Conservation (phyloP, 169 alveolate species). For the Plasmodium reichenowi region DNA sequence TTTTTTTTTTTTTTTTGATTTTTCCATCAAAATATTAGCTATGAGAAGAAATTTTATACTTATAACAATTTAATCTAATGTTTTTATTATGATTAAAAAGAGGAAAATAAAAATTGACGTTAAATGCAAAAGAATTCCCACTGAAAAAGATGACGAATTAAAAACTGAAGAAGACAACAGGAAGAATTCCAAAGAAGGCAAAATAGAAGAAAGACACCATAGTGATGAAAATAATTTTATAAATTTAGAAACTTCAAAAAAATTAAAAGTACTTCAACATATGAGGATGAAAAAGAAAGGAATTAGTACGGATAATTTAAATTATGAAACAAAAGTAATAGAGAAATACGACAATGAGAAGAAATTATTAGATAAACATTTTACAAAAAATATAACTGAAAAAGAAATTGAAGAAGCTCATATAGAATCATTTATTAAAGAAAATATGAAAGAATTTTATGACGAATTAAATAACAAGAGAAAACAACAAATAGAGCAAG, state of each 20-base stretch:
- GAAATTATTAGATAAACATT: constrained; percentile 53
- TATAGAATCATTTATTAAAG: constrained; percentile 47
- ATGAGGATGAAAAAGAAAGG: constrained; percentile 66
- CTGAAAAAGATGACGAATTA: constrained; percentile 40
- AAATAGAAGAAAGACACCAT: neutral
- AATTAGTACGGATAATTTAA: constrained; percentile 46
- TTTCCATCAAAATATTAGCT: no score
- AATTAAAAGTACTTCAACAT: constrained; percentile 51
- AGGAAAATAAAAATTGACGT: constrained; percentile 24
- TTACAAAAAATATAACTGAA: constrained; percentile 68
- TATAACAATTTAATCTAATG: neutral
- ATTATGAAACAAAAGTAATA: constrained; percentile 21
- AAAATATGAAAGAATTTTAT: constrained; percentile 63
- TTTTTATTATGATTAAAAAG: constrained; percentile 46
- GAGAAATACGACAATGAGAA: constrained; percentile 44
- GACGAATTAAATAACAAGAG: constrained; percentile 8
- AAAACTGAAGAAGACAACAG: constrained; percentile 3
- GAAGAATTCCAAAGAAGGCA: constrained; percentile 11
- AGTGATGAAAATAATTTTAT: neutral
- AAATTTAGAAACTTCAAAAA: constrained; percentile 53
- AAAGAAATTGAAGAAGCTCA: constrained; percentile 73
- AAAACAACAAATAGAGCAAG: constrained; percentile 1
- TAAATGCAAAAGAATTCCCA: constrained; percentile 26
- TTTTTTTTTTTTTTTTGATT: neutral
- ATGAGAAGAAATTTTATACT: neutral